Base-by-base conservation (phyloP, 208 protist genomes). In the Leptomonas seymouri region DNA sequence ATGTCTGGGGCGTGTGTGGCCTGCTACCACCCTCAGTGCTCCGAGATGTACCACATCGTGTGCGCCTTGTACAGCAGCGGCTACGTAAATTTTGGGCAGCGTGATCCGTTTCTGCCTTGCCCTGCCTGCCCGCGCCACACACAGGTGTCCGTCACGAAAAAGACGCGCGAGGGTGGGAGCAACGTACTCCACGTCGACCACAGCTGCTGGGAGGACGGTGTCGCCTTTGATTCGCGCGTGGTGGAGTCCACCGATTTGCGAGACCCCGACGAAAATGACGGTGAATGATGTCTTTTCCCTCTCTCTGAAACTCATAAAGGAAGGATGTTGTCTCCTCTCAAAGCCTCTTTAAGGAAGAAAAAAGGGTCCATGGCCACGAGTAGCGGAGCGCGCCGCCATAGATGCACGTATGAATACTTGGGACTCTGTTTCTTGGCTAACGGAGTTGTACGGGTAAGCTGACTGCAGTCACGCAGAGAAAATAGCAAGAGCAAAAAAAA, bases 81-180 rank as follows among this genome's bases (percentile, higher is more conserved):
- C 41, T 95, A 95, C 65, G 90, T 95, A 0, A 95, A 95, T 59
- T 93, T 95, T 74, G 90, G 90, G 18, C 89, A 93, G 63, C 84
- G 87, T 34, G 90, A 95, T 66, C 90, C 90, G 2, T 88, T 82
- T 51, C 42, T 92, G 73, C 90, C 90, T 14, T 93, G 86, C 34
- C 78, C 90, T 3, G 90, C 90, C 15, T 95, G 90, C 49, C 90
- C 90, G 39, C 74, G 80, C 4, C 90, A 95, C 73, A 95, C 90
- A 7, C 86, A 89, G 53, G 90, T 95, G 41, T 42, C 70, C 57
- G 21, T 78, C 23, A 42, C 55, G 31, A 54, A 48, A n/a, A 79
- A 74, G 46, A 18, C 39, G 23, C 63, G 25, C 31, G 41, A 36
- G 2, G 58, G 34, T 15, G 71, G 68, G 14, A 50, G 68, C 48